Evolutionary conservation across 768 basidiomycete species (phyloP).

Genomic region (Leccinum subgranulosum): DNA sequence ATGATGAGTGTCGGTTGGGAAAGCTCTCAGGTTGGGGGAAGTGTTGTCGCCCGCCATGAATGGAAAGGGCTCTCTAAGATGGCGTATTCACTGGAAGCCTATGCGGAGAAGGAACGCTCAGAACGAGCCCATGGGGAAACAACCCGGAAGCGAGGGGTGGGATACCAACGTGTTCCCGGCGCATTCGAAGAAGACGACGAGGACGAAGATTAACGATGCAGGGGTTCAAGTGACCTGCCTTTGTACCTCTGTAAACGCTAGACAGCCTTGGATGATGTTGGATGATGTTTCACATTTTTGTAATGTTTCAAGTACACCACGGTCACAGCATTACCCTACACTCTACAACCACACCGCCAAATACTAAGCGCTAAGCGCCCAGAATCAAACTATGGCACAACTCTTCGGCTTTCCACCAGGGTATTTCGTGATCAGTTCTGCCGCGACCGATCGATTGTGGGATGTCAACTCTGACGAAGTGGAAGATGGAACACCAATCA

Average conservation of each 20-base stretch:
- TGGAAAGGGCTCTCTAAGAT: constrained; percentile 91
- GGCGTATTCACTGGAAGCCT: constrained; percentile 65
- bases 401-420: constrained; percentile 36
- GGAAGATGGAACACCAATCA: constrained; percentile 43
- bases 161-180: constrained; percentile 23
- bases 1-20: constrained; percentile 94
- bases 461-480: constrained; percentile 33
- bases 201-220: constrained; percentile 12
- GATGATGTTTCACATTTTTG: no score
- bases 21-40: constrained; percentile 50
- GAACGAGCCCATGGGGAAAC: constrained; percentile 31
- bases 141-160: constrained; percentile 6
- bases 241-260: neutral
- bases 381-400: constrained; percentile 16
- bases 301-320: no score
- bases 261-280: no score
- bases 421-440: constrained; percentile 39
- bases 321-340: neutral
- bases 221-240: neutral
- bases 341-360: neutral
- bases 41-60: constrained; percentile 87
- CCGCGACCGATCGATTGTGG: constrained; percentile 34
- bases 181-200: constrained; percentile 26
- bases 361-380: neutral
- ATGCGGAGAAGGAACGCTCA: constrained; percentile 52